A percentile compares a stretch with the other conserved stretches of the same genome.
phyloP scores from a whole-genome alignment of 495 filamentous ascomycete genomes.

The Neurospora hispaniola region DNA sequence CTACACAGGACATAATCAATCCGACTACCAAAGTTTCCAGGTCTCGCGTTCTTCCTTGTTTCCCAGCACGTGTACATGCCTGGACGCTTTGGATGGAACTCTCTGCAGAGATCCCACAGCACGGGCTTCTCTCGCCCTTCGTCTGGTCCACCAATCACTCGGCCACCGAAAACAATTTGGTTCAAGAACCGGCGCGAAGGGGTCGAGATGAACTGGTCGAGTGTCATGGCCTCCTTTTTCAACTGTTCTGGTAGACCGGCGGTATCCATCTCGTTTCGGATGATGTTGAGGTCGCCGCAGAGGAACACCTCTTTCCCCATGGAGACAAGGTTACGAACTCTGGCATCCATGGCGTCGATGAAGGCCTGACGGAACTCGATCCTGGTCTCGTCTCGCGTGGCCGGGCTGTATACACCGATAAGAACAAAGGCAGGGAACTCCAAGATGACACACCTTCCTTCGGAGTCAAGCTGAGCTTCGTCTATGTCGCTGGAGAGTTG shows the following conservation, averaged over 20 bases:
- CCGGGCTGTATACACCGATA: constrained; percentile 82
- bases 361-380: constrained; percentile 77
- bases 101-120: constrained; percentile 77
- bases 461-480: constrained; percentile 66
- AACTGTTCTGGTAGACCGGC: constrained; percentile 59
- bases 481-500: constrained; percentile 59
- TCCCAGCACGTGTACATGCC: constrained; percentile 90
- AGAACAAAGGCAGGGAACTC: constrained; percentile 95
- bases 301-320: constrained; percentile 75
- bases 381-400: constrained; percentile 73
- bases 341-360: constrained; percentile 64
- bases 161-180: constrained; percentile 63
- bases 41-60: constrained; percentile 54
- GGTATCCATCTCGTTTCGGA: constrained; percentile 60
- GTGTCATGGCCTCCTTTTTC: constrained; percentile 45
- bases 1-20: constrained; percentile 92
- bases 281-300: constrained; percentile 86
- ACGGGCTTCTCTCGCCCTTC: constrained; percentile 62
- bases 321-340: constrained; percentile 72
- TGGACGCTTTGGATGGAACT: constrained; percentile 63
- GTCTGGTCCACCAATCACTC: constrained; percentile 59
- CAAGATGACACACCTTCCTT: constrained; percentile 85
- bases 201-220: constrained; percentile 48
- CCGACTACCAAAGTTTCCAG: constrained; percentile 80
- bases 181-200: constrained; percentile 79